Evolutionary conservation across 352 stramenopile genomes (phyloP).

Genomic region (Pythium aphanidermatum): DNA sequence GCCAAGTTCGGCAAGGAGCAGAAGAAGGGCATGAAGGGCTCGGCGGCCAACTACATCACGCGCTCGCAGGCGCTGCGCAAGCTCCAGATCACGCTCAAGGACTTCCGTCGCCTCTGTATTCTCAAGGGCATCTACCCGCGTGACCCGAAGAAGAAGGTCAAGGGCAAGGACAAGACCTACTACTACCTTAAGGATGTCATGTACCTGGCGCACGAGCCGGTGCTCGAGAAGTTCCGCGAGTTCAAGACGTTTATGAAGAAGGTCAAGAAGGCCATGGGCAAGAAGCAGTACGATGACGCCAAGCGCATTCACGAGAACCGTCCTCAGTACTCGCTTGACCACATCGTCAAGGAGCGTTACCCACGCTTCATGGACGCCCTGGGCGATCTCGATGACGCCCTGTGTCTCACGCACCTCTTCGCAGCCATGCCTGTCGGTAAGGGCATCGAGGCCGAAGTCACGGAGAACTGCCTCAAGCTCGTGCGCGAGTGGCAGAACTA

Average conservation of each 20-base stretch:
- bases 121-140: slow-evolving; percentile 99
- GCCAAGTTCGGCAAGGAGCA: slow-evolving; percentile 86
- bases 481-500: slow-evolving; percentile 96
- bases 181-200: slow-evolving; percentile 99
- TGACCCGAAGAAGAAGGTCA: slow-evolving; percentile 93
- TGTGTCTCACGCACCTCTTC: slow-evolving; percentile 97
- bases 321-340: slow-evolving; percentile 94
- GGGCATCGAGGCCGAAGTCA: slow-evolving; percentile 83
- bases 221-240: slow-evolving; percentile 98
- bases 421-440: slow-evolving; percentile 91
- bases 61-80: slow-evolving; percentile 92
- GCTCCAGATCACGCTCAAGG: slow-evolving; percentile 96
- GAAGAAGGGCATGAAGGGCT: slow-evolving; percentile 72
- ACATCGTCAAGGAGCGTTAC: slow-evolving; percentile 99
- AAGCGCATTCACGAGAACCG: slow-evolving; percentile 81
- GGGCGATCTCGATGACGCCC: slow-evolving; percentile 97
- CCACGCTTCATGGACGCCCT: slow-evolving; percentile 96
- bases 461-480: slow-evolving; percentile 89
- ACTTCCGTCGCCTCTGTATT: slow-evolving; percentile 99
- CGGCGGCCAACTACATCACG: slow-evolving; percentile 94
- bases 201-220: slow-evolving; percentile 96
- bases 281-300: slow-evolving; percentile 77
- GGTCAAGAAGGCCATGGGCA: slow-evolving; percentile 80
- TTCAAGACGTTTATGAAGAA: slow-evolving; percentile 99
- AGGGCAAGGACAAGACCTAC: slow-evolving; percentile 97